Percentiles rank a stretch among this genome's conserved stretches.
These are phyloP conservation scores for Spergularia bocconei DNA, from an alignment of 148 eudicot genomes.

Conservation along the genomic window DNA sequence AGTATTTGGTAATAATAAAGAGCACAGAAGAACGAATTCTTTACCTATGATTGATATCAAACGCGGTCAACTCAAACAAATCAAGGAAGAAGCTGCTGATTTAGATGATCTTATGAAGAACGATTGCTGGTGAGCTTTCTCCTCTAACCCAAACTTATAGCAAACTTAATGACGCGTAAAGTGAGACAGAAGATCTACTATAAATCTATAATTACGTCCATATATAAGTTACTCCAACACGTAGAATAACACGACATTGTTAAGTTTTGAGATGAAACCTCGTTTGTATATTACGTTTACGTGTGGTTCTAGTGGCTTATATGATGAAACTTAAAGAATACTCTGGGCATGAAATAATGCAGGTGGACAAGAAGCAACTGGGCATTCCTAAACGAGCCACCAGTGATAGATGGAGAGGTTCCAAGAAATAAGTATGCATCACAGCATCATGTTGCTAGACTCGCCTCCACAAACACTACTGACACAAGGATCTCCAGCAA, in stretches of 20 bases:
- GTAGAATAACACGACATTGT: no score
- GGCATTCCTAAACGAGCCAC: slow-evolving; percentile 83
- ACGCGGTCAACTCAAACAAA: slow-evolving; percentile 5
- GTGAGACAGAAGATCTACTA: no score
- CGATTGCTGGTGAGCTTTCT: slow-evolving; percentile 25
- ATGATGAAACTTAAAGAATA: no score
- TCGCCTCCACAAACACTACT: slow-evolving; percentile 3
- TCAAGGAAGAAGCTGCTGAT: slow-evolving; percentile 1
- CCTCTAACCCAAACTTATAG: no score
- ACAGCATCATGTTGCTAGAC: slow-evolving; percentile 51
- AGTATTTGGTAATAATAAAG: slow-evolving; percentile 9
- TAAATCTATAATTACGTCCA: no score
- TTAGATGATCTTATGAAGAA: slow-evolving; percentile 17
- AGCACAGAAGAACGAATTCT: slow-evolving; percentile 22
- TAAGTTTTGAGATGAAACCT: not conserved
- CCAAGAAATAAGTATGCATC: slow-evolving; percentile 43
- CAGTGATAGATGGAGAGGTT: slow-evolving; percentile 49
- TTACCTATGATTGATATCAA: slow-evolving; percentile 24
- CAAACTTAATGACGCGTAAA: no score
- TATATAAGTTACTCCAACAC: no score
- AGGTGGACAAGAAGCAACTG: slow-evolving; percentile 82
- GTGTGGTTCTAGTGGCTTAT: no score
- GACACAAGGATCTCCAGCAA: slow-evolving; percentile 18
- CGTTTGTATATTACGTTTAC: not conserved
- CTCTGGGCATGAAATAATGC: not conserved